Evolutionary conservation across 805 yeast genomes (phyloP).

Genomic region (Candida ortonii): DNA sequence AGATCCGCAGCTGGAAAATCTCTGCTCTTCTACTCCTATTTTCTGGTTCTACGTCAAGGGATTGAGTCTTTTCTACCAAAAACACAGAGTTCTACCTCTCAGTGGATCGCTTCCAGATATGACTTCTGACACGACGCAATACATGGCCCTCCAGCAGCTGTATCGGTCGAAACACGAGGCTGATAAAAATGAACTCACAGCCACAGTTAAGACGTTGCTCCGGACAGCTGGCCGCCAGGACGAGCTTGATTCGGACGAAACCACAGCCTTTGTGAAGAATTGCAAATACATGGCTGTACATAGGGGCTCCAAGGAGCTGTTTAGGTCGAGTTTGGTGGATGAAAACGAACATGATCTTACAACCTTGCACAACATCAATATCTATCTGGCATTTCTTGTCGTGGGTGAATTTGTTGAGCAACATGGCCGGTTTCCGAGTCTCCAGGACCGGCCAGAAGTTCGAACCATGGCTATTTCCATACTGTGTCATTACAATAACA

Average conservation of each 20-base stretch:
- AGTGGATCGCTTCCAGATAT: constrained; percentile 82
- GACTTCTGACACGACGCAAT: constrained; percentile 63
- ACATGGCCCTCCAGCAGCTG: constrained; percentile 2
- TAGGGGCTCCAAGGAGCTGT: constrained; percentile 37
- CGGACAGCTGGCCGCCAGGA: constrained; percentile 28
- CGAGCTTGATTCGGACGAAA: constrained; percentile 35
- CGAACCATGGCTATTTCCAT: constrained; percentile 26
- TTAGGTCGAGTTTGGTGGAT: constrained; percentile 19
- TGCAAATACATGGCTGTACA: constrained; percentile 50
- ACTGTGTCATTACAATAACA: constrained; percentile 22
- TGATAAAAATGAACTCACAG: constrained; percentile 45
- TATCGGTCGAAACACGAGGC: constrained; percentile 40
- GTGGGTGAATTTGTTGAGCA: constrained; percentile 26
- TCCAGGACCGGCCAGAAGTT: constrained; percentile 21
- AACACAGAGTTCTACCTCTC: constrained; percentile 52
- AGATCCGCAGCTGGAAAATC: constrained; percentile 20
- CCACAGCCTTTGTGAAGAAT: constrained; percentile 60
- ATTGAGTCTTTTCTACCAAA: constrained; percentile 47
- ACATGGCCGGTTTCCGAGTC: constrained; percentile 18
- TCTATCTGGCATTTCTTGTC: constrained; percentile 45
- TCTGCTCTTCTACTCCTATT: constrained; percentile 27
- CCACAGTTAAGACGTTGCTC: constrained; percentile 30
- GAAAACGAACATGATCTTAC: constrained; percentile 11
- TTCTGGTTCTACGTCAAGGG: constrained; percentile 68
- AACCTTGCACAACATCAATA: constrained; percentile 16